phyloP scores from a whole-genome alignment of 2,329 filamentous ascomycete genomes.

The Magnaporthiopsis rhizophila region DNA sequence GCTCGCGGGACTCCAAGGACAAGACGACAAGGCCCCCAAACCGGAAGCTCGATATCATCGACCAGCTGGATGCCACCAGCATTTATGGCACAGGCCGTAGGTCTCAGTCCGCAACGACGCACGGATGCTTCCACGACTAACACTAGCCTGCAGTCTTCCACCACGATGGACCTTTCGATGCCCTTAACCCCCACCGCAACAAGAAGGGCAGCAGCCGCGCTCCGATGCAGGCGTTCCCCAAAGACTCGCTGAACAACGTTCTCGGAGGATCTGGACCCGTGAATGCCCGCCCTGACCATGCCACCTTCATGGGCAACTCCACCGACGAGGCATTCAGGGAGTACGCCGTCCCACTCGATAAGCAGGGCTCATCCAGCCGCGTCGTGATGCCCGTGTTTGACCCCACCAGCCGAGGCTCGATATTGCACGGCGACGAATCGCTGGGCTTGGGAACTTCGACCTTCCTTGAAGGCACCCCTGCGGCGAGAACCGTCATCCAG shows the following conservation, averaged over 20 bases:
- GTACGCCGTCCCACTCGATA: slow-evolving; percentile 30
- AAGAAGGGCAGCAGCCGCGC: slow-evolving; percentile 72
- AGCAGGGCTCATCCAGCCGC: slow-evolving; percentile 28
- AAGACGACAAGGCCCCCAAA: slow-evolving; percentile 37
- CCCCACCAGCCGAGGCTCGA: slow-evolving; percentile 56
- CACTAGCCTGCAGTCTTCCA: slow-evolving; percentile 65
- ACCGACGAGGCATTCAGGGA: slow-evolving; percentile 83
- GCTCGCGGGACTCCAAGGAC: slow-evolving; percentile 46
- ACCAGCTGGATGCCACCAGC: slow-evolving; percentile 92
- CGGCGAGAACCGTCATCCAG: slow-evolving; percentile 70
- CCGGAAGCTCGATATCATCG: slow-evolving; percentile 74
- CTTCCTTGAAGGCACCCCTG: slow-evolving; percentile 89
- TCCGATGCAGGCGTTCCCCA: slow-evolving; percentile 94
- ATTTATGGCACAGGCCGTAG: slow-evolving; percentile 87
- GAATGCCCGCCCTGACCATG: slow-evolving; percentile 73
- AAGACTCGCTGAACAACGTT: slow-evolving; percentile 85
- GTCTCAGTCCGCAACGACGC: slow-evolving; percentile 26
- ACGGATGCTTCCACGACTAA: not conserved
- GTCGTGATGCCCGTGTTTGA: slow-evolving; percentile 52
- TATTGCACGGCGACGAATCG: slow-evolving; percentile 76
- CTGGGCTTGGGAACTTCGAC: slow-evolving; percentile 86
- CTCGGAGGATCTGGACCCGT: slow-evolving; percentile 81
- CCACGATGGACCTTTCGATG: slow-evolving; percentile 95
- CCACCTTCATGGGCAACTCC: slow-evolving; percentile 73
- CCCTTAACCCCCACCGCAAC: slow-evolving; percentile 90